Conservation (phyloP, 257 asterid genomes). For the Euphrasia confusa region DNA sequence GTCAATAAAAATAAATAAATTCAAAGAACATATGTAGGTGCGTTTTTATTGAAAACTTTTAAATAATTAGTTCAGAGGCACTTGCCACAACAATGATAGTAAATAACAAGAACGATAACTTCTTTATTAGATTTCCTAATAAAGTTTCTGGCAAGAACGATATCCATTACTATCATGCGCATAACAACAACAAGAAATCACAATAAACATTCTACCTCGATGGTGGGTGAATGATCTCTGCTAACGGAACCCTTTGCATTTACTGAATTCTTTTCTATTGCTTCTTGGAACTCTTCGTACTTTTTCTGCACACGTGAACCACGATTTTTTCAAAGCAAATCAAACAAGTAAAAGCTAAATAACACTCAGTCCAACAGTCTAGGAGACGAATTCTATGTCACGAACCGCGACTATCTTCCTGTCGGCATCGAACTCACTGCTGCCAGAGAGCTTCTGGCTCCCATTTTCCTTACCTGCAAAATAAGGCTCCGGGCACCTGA, state of each 20-base stretch:
- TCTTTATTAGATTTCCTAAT: too few species aligned
- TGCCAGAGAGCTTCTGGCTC: background rate
- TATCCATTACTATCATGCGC: too few species aligned
- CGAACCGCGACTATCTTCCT: conserved; percentile 36
- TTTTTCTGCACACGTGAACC: conserved; percentile 21
- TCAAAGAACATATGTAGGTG: too few species aligned
- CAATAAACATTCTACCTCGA: conserved; percentile 37
- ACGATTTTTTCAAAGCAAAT: conserved; percentile 12
- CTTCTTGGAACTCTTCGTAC: conserved; percentile 37
- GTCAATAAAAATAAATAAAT: background rate
- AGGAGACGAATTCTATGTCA: background rate
- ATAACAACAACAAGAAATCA: background rate
- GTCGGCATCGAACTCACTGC: conserved; percentile 29
- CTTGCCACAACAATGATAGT: too few species aligned
- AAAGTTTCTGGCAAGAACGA: too few species aligned
- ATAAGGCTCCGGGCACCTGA: conserved; percentile 38
- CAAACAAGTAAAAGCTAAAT: background rate
- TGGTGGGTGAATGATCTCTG: conserved; percentile 34
- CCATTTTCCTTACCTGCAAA: conserved; percentile 22
- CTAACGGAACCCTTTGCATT: conserved; percentile 21
- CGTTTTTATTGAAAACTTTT: too few species aligned
- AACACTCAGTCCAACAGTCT: background rate
- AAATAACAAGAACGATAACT: too few species aligned
- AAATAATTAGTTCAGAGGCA: too few species aligned
- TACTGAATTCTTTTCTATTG: conserved; percentile 28